phyloP scores from a whole-genome alignment of 1,284 basidiomycete species.

The Cryptococcus sp. region DNA sequence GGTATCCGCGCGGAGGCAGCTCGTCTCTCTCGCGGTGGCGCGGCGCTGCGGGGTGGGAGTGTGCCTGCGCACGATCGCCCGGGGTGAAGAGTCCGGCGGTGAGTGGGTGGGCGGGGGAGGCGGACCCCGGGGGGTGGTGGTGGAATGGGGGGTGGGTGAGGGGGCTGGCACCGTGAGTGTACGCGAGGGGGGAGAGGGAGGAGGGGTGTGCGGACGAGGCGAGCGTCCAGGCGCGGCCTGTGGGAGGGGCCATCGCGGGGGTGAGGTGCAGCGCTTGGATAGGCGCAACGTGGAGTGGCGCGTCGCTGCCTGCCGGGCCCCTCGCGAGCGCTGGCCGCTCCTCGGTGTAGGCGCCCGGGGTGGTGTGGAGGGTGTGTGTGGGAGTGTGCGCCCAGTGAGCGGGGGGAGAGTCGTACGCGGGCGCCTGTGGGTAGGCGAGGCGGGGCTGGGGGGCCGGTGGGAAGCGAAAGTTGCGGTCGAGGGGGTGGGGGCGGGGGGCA shows the following conservation, averaged over 20 bases:
- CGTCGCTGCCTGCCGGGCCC: background rate
- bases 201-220: constrained; percentile 3
- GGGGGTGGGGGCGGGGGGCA: constrained; percentile 6
- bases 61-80: background rate
- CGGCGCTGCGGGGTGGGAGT: too few species aligned
- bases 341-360: background rate
- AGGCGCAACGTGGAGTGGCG: background rate
- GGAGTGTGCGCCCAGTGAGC: background rate
- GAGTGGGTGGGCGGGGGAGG: background rate
- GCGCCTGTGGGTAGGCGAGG: background rate
- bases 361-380: background rate
- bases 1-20: constrained; percentile 4
- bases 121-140: background rate
- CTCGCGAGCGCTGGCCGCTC: background rate
- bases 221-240: constrained; percentile 9
- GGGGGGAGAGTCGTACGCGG: background rate
- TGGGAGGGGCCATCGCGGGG: constrained; percentile 2
- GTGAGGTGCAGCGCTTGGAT: background rate
- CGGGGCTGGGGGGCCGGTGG: constrained; percentile 2
- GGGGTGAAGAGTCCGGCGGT: too few species aligned
- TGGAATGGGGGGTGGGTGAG: constrained; percentile 3
- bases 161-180: background rate
- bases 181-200: constrained; percentile 5
- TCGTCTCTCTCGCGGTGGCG: too few species aligned
- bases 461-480: constrained; percentile 13